Base-by-base conservation (phyloP, 805 yeast species). In the Metschnikowia lachancei region DNA sequence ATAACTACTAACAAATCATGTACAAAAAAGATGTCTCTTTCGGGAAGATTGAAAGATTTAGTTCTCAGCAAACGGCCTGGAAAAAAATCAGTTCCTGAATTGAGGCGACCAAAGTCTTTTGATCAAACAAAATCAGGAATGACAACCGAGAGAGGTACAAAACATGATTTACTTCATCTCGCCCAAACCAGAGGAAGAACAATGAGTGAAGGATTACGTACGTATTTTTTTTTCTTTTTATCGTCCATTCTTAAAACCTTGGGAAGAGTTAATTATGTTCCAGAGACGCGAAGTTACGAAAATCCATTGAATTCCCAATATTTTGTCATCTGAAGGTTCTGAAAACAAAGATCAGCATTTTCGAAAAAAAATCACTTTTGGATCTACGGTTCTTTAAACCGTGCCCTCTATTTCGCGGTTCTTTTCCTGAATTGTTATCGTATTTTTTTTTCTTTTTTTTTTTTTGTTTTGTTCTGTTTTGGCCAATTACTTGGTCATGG, bases 51-150 rank as follows among this genome's bases (percentile, higher is more conserved):
- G 16, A 44, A 37, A 16, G 54, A 44, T 7, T 28, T 52, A 20
- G 36, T 52, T 18, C 37, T 50, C 32, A 33, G 41, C 43, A 46
- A 40, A 22, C 46, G 39, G 24, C 24, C 22, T 36, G 26, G 17
- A 14, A 18, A 42, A 3, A 29, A 16, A 18, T 3, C 13, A 8
- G 18, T 29, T 31, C 31, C 53, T 17, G 24, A n/a, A 18, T 43
- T 55, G 45, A 36, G 49, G 30, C 53, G 57, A 34, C 57, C 66
- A 6, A 46, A 42, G 38, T 61, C 66, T 33, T 69, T 48, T 45
- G 76, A 71, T 46, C 74, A 68, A 49, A 70, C 75, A 8, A 66
- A 64, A 51, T 61, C 69, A 44, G 50, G 51, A 32, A 61, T 70
- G 62, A 69, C 74, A 5, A 50, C 51, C 13, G 54, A 55, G 20